Conservation (phyloP, 2,329 filamentous ascomycete genomes). For the Graphium sp. region DNA sequence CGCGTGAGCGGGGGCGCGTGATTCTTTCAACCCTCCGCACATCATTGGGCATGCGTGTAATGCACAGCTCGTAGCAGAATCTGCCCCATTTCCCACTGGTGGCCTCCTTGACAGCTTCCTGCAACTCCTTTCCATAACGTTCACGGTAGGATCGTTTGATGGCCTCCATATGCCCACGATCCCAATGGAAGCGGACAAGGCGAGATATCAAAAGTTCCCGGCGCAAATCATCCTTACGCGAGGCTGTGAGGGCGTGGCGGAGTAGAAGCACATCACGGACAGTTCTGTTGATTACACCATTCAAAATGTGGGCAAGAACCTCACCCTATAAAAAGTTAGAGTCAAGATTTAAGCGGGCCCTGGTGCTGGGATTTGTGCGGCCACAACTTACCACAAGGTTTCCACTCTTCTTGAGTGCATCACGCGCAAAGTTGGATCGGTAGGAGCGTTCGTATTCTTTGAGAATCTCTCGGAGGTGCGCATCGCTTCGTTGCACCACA, state of each 20-base stretch:
- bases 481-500: slow-evolving; percentile 63
- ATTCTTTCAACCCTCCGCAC: slow-evolving; percentile 32
- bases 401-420: slow-evolving; percentile 73
- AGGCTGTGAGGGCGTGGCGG: slow-evolving; percentile 71
- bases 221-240: slow-evolving; percentile 52
- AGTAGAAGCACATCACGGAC: slow-evolving; percentile 84
- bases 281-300: slow-evolving; percentile 89
- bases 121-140: slow-evolving; percentile 58
- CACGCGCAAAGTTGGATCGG: slow-evolving; percentile 68
- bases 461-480: slow-evolving; percentile 67
- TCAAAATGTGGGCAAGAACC: slow-evolving; percentile 84
- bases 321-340: slow-evolving; percentile 54
- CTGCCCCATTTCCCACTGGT: slow-evolving; percentile 61
- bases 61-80: slow-evolving; percentile 57
- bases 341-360: no score
- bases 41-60: slow-evolving; percentile 41
- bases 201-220: slow-evolving; percentile 78
- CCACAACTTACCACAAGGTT: slow-evolving; percentile 68
- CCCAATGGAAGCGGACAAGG: slow-evolving; percentile 85
- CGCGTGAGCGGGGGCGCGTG: slow-evolving; percentile 6
- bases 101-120: slow-evolving; percentile 63
- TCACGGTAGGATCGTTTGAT: slow-evolving; percentile 68
- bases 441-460: slow-evolving; percentile 59
- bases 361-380: no score
- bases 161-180: slow-evolving; percentile 60